Evolutionary conservation across 805 yeast genomes (phyloP).

Genomic region (Kazachstania africana): DNA sequence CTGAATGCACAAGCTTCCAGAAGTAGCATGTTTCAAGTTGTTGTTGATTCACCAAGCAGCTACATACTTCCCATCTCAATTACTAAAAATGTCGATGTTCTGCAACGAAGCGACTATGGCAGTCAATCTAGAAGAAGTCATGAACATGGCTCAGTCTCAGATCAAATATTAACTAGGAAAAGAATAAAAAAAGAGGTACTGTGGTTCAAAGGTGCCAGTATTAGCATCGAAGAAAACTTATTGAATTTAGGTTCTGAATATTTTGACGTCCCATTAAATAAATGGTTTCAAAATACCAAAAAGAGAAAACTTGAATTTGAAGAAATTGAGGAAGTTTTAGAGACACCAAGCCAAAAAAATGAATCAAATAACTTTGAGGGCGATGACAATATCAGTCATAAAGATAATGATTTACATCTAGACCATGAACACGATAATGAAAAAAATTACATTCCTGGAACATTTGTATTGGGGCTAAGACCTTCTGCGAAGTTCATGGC

Average conservation of each 20-base stretch:
- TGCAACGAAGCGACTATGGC: constrained; percentile 27
- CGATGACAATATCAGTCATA: background rate
- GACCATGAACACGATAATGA: constrained; percentile 12
- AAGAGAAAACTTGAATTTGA: constrained; percentile 10
- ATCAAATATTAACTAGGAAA: constrained; percentile 12
- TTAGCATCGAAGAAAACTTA: constrained; percentile 33
- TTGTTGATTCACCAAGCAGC: constrained; percentile 20
- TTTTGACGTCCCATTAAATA: constrained; percentile 3
- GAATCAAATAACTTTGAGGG: no score
- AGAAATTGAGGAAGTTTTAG: constrained; percentile 15
- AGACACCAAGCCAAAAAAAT: constrained; percentile 1
- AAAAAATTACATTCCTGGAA: constrained; percentile 13
- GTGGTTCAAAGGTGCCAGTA: constrained; percentile 65
- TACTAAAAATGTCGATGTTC: constrained; percentile 25
- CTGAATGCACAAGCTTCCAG: constrained; percentile 20
- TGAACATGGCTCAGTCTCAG: constrained; percentile 11
- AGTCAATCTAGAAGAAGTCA: constrained; percentile 13
- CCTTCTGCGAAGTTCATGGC: constrained; percentile 70
- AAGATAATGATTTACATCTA: constrained; percentile 2
- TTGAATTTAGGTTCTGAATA: constrained; percentile 17
- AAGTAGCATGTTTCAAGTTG: constrained; percentile 13
- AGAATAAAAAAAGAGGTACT: constrained; percentile 33
- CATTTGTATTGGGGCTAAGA: constrained; percentile 28
- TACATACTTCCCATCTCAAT: constrained; percentile 23
- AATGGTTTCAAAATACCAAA: constrained; percentile 2